Evolutionary conservation across 352 stramenopile species (phyloP).

Genomic region (Pythium periplocum): DNA sequence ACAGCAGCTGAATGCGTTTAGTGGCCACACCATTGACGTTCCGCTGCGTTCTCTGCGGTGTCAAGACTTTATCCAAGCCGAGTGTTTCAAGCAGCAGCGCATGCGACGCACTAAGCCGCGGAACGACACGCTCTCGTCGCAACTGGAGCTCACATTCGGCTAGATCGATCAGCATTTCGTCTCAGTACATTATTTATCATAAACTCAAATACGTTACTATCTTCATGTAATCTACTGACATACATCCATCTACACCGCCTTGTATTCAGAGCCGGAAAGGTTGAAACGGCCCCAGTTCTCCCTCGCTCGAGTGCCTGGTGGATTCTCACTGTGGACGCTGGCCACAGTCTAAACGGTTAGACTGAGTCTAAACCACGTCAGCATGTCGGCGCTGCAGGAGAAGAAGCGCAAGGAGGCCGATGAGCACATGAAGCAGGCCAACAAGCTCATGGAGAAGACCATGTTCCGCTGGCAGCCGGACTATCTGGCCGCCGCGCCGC

Average conservation of each 20-base stretch:
- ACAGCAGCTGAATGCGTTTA: slow-evolving; percentile 42
- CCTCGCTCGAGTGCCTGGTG: not conserved
- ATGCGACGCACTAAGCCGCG: slow-evolving; percentile 13
- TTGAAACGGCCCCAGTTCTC: not conserved
- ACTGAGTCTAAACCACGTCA: not conserved
- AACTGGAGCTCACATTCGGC: slow-evolving; percentile 18
- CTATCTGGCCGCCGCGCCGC: slow-evolving; percentile 61
- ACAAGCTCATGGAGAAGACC: slow-evolving; percentile 31
- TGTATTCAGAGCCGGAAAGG: not conserved
- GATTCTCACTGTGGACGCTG: no score
- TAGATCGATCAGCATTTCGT: slow-evolving; percentile 6
- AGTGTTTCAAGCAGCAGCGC: slow-evolving; percentile 8
- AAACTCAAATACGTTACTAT: slow-evolving; percentile 1
- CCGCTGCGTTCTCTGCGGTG: slow-evolving; percentile 50
- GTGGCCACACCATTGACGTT: slow-evolving; percentile 45
- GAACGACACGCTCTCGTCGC: slow-evolving; percentile 17
- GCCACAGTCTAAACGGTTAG: no score
- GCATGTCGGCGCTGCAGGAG: slow-evolving; percentile 22
- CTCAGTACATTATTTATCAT: not conserved
- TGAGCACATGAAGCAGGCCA: slow-evolving; percentile 21
- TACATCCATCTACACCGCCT: slow-evolving; percentile 1
- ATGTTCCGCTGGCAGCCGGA: slow-evolving; percentile 71
- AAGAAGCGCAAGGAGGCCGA: slow-evolving; percentile 27
- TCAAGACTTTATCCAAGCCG: slow-evolving; percentile 52
- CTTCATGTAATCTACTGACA: slow-evolving; percentile 1